These are phyloP conservation scores for Echria macrotheca DNA, from an alignment of 495 filamentous ascomycete species.

Conservation along the genomic window DNA sequence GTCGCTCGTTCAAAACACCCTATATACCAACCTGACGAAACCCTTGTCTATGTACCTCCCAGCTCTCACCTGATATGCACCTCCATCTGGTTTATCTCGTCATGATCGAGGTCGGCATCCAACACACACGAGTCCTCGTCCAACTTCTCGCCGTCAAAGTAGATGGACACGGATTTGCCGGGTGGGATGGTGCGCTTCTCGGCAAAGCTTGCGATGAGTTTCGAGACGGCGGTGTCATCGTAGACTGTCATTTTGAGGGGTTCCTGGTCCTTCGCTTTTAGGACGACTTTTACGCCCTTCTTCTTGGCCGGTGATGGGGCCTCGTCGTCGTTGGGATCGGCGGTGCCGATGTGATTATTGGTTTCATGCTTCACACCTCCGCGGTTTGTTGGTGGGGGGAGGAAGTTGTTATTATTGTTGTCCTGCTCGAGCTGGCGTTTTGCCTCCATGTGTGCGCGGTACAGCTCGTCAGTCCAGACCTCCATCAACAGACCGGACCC, in stretches of 20 bases:
- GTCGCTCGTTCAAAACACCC: too few species aligned
- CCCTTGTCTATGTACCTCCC: too few species aligned
- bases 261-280: constrained; percentile 39
- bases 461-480: constrained; percentile 63
- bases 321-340: constrained; percentile 13
- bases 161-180: constrained; percentile 53
- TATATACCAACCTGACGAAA: too few species aligned
- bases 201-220: constrained; percentile 37
- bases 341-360: constrained; percentile 21
- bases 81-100: constrained; percentile 73
- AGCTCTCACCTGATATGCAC: constrained; percentile 57
- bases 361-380: too few species aligned
- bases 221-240: constrained; percentile 32
- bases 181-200: constrained; percentile 25
- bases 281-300: constrained; percentile 53
- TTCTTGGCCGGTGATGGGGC: constrained; percentile 24
- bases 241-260: constrained; percentile 33
- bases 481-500: constrained; percentile 63
- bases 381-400: too few species aligned
- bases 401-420: too few species aligned
- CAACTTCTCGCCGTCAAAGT: constrained; percentile 77
- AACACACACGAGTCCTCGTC: constrained; percentile 54
- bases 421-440: too few species aligned
- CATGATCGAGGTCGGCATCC: constrained; percentile 60
- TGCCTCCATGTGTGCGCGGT: constrained; percentile 39